Percentiles rank a stretch among this genome's conserved stretches.
phyloP scores from a whole-genome alignment of 805 yeast genomes.

The Sungouiozyma ichnusensis region DNA sequence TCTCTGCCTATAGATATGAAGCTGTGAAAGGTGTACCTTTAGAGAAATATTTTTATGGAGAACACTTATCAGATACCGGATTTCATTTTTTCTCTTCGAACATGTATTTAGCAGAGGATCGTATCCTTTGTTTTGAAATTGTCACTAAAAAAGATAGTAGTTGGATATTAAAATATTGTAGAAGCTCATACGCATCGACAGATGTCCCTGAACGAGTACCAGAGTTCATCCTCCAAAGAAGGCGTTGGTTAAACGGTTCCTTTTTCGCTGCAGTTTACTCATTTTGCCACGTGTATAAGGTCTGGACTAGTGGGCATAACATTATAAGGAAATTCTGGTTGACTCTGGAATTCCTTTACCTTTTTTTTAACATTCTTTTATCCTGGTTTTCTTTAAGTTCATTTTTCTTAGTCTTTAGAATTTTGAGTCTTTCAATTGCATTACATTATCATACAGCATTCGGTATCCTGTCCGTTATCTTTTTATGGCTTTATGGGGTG shows the following conservation, averaged over 20 bases:
- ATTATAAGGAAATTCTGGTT: slow-evolving; percentile 55
- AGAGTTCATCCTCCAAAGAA: slow-evolving; percentile 81
- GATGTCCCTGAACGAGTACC: slow-evolving; percentile 88
- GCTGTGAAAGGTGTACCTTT: slow-evolving; percentile 82
- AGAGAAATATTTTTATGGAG: slow-evolving; percentile 87
- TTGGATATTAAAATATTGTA: slow-evolving; percentile 79
- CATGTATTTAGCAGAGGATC: slow-evolving; percentile 95
- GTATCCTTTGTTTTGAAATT: slow-evolving; percentile 88
- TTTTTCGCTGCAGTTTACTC: slow-evolving; percentile 91
- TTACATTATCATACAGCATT: slow-evolving; percentile 49
- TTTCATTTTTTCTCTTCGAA: slow-evolving; percentile 85
- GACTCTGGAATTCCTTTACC: slow-evolving; percentile 72
- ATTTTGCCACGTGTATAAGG: slow-evolving; percentile 59
- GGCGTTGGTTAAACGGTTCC: slow-evolving; percentile 96
- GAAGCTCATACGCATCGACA: slow-evolving; percentile 82
- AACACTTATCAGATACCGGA: slow-evolving; percentile 54
- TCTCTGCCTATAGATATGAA: slow-evolving; percentile 81
- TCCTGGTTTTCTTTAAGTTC: slow-evolving; percentile 92
- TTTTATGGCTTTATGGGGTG: slow-evolving; percentile 77
- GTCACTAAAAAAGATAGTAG: slow-evolving; percentile 70
- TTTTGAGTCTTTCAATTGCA: slow-evolving; percentile 71
- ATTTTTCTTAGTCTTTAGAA: slow-evolving; percentile 81
- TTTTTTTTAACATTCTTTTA: slow-evolving; percentile 59
- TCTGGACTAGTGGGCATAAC: slow-evolving; percentile 75
- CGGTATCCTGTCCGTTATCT: slow-evolving; percentile 61